Conservation (phyloP, 768 basidiomycete genomes). For the Pleurotus djamor region DNA sequence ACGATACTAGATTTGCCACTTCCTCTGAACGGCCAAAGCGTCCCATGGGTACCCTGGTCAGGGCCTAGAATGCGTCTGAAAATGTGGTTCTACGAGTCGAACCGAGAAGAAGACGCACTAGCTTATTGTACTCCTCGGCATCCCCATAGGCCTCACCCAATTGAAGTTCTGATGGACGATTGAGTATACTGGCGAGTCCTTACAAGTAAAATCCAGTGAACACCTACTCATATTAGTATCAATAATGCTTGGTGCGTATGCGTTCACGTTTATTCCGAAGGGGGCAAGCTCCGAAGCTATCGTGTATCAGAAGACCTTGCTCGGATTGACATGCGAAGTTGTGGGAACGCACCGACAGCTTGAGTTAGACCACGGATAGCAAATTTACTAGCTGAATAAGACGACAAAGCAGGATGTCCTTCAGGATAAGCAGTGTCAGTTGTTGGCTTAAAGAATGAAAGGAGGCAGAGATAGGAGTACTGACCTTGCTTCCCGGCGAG, state of each 20-base stretch:
- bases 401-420: conserved; percentile 10
- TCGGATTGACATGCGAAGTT: background rate
- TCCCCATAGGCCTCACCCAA: background rate
- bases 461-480: too few relatives aligned
- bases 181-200: background rate
- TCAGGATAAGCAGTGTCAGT: conserved; percentile 1
- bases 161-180: background rate
- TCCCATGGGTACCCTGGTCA: background rate
- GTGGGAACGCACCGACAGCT: conserved; percentile 20
- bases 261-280: conserved; percentile 39
- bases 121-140: background rate
- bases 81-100: background rate
- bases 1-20: conserved; percentile 34
- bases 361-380: conserved; percentile 41
- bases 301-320: background rate
- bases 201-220: background rate
- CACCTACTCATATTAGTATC: conserved; percentile 13
- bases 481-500: conserved; percentile 33
- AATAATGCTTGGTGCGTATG: conserved; percentile 32
- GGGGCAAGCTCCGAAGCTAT: conserved; percentile 33
- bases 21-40: conserved; percentile 23
- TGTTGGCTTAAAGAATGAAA: too few relatives aligned
- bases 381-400: conserved; percentile 38
- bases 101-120: too few relatives aligned
- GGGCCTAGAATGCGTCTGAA: background rate